phyloP scores from a whole-genome alignment of 2,329 filamentous ascomycete genomes.

The Aulographum hederae region DNA sequence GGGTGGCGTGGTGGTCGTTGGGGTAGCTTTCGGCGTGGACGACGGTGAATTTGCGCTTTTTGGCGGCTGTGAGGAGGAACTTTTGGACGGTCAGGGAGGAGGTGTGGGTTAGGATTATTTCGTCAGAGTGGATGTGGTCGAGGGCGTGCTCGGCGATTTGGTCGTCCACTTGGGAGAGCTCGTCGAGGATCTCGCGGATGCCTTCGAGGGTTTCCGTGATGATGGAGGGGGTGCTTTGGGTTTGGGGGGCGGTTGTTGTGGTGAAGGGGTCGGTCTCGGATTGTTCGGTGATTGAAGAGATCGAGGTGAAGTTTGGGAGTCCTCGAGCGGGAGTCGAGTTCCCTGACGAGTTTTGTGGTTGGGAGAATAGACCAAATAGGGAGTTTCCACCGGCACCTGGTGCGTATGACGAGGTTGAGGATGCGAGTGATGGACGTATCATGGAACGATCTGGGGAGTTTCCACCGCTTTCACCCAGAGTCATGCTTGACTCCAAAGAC shows the following conservation, averaged over 20 bases:
- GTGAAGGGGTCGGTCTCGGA: conserved; percentile 22
- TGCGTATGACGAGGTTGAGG: conserved; percentile 45
- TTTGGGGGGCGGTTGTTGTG: conserved; percentile 13
- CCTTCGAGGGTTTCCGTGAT: conserved; percentile 84
- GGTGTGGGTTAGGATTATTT: conserved; percentile 78
- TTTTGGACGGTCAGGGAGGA: conserved; percentile 75
- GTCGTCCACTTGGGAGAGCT: conserved; percentile 81
- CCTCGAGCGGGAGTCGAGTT: conserved; percentile 34
- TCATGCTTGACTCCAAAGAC: neutral
- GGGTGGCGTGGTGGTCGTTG: conserved; percentile 47
- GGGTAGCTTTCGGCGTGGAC: conserved; percentile 61
- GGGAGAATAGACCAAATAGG: conserved; percentile 75
- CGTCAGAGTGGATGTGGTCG: conserved; percentile 82
- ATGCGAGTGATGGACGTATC: conserved; percentile 41
- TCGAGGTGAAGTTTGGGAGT: too few species aligned
- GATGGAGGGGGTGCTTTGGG: conserved; percentile 40
- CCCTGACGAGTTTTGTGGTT: conserved; percentile 30
- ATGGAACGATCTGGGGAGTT: neutral
- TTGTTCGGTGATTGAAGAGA: conserved; percentile 15
- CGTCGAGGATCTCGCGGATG: conserved; percentile 90
- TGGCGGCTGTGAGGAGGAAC: conserved; percentile 73
- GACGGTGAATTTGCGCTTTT: conserved; percentile 82
- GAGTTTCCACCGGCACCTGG: conserved; percentile 42
- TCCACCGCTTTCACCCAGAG: neutral
- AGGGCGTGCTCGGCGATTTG: conserved; percentile 80